A percentile compares a stretch with the other conserved stretches of the same genome.
These are phyloP conservation scores for Pythium myriotylum DNA, from an alignment of 352 stramenopile species.

Conservation along the genomic window DNA sequence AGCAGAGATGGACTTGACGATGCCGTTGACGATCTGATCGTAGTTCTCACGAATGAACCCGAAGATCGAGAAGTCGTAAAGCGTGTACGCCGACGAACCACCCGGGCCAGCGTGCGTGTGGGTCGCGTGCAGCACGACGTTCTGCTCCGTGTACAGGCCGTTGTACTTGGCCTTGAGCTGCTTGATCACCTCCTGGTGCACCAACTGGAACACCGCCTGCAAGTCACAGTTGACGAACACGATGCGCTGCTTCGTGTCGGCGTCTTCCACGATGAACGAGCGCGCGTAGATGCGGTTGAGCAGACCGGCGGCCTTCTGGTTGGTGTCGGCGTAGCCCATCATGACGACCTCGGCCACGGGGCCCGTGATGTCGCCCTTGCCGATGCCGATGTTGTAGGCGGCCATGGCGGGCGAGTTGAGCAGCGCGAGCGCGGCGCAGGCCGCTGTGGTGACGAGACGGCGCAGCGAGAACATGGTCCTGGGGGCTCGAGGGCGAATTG, in stretches of 20 bases:
- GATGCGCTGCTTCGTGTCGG: constrained; percentile 32
- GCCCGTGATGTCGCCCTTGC: constrained; percentile 65
- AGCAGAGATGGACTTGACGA: constrained; percentile 56
- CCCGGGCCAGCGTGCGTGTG: no score
- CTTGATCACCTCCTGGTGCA: no score
- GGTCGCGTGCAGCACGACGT: no score
- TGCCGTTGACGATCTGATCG: constrained; percentile 61
- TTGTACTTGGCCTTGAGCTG: no score
- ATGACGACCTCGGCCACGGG: constrained; percentile 60
- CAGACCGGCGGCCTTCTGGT: constrained; percentile 50
- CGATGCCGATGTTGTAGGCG: constrained; percentile 52
- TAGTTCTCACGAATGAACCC: constrained; percentile 61
- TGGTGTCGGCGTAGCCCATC: constrained; percentile 63
- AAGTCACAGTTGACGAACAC: constrained; percentile 57
- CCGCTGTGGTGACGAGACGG: constrained; percentile 9
- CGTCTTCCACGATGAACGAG: constrained; percentile 60
- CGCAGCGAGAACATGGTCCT: constrained; percentile 13
- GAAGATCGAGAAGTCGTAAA: constrained; percentile 62
- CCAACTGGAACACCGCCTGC: no score
- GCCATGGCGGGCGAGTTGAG: constrained; percentile 13
- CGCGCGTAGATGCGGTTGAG: constrained; percentile 70
- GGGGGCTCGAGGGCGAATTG: background rate
- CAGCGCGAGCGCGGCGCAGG: constrained; percentile 4
- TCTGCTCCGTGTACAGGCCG: no score
- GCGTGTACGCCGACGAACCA: constrained; percentile 44